These are phyloP conservation scores for Meripilus lineatus DNA, from an alignment of 1,284 basidiomycete species.

Conservation along the genomic window DNA sequence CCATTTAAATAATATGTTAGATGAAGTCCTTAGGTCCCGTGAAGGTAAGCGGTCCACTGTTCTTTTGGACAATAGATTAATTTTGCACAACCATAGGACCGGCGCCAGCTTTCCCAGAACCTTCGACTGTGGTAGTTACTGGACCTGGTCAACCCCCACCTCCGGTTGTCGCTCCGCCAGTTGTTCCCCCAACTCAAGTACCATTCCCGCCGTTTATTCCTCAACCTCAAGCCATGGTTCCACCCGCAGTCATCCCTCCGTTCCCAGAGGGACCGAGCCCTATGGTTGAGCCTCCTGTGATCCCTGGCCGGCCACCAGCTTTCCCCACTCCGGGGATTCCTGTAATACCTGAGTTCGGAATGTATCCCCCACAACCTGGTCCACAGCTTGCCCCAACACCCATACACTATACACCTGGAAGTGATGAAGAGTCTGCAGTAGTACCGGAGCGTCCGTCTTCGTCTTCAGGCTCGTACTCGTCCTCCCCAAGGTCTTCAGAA, in stretches of 20 bases:
- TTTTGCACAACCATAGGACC: background rate
- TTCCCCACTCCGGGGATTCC: constrained; percentile 11
- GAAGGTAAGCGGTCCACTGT: no score
- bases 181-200: constrained; percentile 16
- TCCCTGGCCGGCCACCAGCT: background rate
- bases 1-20: constrained; percentile 48
- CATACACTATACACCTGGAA: no score
- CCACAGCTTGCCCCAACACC: no score
- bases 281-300: background rate
- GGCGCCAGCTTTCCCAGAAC: constrained; percentile 1
- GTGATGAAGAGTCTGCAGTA: no score
- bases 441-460: no score
- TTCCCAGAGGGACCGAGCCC: constrained; percentile 8
- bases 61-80: background rate
- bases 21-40: constrained; percentile 22
- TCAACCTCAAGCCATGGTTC: constrained; percentile 8
- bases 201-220: constrained; percentile 21
- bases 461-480: background rate
- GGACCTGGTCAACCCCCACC: no score
- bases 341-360: background rate
- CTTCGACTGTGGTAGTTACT: no score
- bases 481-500: background rate
- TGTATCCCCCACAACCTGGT: background rate
- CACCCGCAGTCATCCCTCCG: constrained; percentile 5
- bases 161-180: no score